phyloP scores from a whole-genome alignment of 805 yeast species.

The Candida easanensis region DNA sequence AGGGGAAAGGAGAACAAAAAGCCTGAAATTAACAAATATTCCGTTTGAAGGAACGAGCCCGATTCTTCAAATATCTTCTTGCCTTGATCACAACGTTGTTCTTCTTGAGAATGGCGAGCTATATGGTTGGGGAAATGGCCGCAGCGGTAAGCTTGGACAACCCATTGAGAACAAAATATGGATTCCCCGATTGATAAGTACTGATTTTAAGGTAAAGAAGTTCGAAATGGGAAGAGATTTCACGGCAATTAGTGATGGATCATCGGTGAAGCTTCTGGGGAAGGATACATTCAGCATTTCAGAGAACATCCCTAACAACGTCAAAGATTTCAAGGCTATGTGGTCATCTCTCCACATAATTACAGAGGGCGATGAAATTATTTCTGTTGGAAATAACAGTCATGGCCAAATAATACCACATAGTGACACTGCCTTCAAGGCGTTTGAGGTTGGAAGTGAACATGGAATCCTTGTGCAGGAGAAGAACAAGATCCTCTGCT shows the following conservation, averaged over 20 bases:
- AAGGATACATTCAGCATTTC: slow-evolving; percentile 30
- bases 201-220: background rate
- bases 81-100: slow-evolving; percentile 46
- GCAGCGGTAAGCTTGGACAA: slow-evolving; percentile 52
- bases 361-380: slow-evolving; percentile 25
- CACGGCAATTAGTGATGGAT: slow-evolving; percentile 36
- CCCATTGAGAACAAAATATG: slow-evolving; percentile 14
- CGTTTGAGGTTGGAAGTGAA: slow-evolving; percentile 72
- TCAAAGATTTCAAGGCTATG: slow-evolving; percentile 46
- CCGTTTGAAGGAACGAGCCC: slow-evolving; percentile 8
- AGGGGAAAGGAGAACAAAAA: slow-evolving; percentile 26
- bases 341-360: slow-evolving; percentile 76
- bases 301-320: background rate
- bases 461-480: slow-evolving; percentile 56
- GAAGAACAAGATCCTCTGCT: slow-evolving; percentile 47
- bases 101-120: slow-evolving; percentile 39
- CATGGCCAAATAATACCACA: slow-evolving; percentile 60
- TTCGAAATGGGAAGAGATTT: slow-evolving; percentile 56
- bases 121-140: slow-evolving; percentile 67
- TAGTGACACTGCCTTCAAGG: background rate
- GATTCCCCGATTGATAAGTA: slow-evolving; percentile 11
- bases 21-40: slow-evolving; percentile 5
- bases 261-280: slow-evolving; percentile 31
- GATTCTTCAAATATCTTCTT: slow-evolving; percentile 29
- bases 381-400: slow-evolving; percentile 69